Evolutionary conservation across 176 grass and related monocot genomes (phyloP).

Genomic region (Carex parvula): DNA sequence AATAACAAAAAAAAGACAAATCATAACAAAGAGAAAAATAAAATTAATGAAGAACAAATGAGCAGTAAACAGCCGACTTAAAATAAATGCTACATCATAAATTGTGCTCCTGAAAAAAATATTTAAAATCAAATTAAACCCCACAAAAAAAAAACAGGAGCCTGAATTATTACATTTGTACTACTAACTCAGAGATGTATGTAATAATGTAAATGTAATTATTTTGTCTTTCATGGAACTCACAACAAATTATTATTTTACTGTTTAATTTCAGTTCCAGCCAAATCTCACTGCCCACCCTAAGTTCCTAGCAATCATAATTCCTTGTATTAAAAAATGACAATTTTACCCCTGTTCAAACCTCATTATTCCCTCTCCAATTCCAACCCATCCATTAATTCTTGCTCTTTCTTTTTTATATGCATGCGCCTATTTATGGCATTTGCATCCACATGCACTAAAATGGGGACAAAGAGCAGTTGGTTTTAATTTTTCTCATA

Average conservation of each 20-base stretch:
- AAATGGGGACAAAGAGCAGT: too few species aligned
- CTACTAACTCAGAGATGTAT: background rate
- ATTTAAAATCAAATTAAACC: background rate
- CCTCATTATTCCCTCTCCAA: too few species aligned
- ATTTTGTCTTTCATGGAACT: conserved; percentile 7
- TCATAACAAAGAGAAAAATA: too few species aligned
- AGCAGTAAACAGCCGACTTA: too few species aligned
- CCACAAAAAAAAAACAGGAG: background rate
- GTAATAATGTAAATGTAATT: conserved; percentile 12
- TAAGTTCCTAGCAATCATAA: background rate
- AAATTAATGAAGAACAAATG: too few species aligned
- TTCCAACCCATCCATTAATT: too few species aligned
- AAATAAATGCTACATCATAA: too few species aligned
- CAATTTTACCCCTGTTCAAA: too few species aligned
- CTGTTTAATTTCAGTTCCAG: background rate
- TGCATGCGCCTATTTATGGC: background rate
- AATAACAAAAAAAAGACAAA: too few species aligned
- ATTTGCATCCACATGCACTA: background rate
- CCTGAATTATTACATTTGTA: background rate
- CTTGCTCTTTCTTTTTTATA: too few species aligned
- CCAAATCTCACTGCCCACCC: background rate
- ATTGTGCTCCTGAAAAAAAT: too few species aligned
- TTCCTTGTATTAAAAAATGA: background rate
- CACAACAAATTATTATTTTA: background rate
- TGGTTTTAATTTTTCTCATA: background rate